These are phyloP conservation scores for Wickerhamomyces chambardii DNA, from an alignment of 805 yeast species.

Conservation along the genomic window DNA sequence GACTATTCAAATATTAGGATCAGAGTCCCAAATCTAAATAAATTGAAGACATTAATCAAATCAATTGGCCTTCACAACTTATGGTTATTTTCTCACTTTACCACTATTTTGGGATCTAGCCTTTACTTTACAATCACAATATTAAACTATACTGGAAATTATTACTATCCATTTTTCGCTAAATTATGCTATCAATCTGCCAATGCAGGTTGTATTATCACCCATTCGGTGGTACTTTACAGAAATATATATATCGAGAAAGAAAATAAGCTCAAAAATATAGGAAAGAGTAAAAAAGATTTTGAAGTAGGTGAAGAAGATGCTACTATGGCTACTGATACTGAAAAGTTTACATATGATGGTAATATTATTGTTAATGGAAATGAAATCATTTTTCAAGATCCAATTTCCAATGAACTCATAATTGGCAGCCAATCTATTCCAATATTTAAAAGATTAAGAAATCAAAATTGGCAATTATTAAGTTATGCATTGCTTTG, in stretches of 20 bases:
- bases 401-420: constrained; percentile 6
- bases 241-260: constrained; percentile 4
- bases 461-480: constrained; percentile 31
- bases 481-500: constrained; percentile 28
- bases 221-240: constrained; percentile 16
- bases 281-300: too few species aligned
- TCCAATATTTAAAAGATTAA: constrained; percentile 25
- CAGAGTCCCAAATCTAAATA: background rate
- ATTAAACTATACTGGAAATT: too few species aligned
- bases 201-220: constrained; percentile 10
- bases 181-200: constrained; percentile 8
- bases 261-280: too few species aligned
- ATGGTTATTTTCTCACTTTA: constrained; percentile 15
- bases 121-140: too few species aligned
- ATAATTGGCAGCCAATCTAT: constrained; percentile 2
- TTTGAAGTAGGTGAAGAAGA: too few species aligned
- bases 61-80: constrained; percentile 9
- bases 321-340: too few species aligned
- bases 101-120: constrained; percentile 12
- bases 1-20: background rate
- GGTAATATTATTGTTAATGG: constrained; percentile 7
- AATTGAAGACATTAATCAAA: too few species aligned
- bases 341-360: too few species aligned
- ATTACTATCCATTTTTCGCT: too few species aligned
- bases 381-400: constrained; percentile 1